These are phyloP conservation scores for Phytomonas francai DNA, from an alignment of 208 protist genomes.

Conservation along the genomic window DNA sequence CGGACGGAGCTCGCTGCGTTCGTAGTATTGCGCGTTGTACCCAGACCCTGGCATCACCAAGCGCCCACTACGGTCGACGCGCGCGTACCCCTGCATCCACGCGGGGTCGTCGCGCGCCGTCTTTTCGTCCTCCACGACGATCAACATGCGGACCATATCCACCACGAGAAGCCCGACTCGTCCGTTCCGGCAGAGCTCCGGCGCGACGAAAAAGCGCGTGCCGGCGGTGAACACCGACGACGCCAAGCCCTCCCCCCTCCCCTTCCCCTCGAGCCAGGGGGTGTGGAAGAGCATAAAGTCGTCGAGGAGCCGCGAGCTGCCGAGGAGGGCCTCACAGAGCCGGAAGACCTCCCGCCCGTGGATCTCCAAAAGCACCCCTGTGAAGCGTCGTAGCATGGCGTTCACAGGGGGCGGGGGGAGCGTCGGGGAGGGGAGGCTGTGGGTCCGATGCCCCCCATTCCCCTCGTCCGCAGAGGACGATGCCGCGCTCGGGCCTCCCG, in stretches of 20 bases:
- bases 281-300: slow-evolving; percentile 49
- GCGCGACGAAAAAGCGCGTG: slow-evolving; percentile 64
- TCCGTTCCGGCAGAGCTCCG: slow-evolving; percentile 47
- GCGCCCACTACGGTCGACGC: slow-evolving; percentile 19
- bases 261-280: slow-evolving; percentile 6
- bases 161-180: slow-evolving; percentile 54
- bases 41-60: slow-evolving; percentile 31
- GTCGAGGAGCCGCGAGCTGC: slow-evolving; percentile 37
- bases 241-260: not conserved
- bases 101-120: slow-evolving; percentile 25
- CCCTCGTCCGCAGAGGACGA: too few relatives aligned
- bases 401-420: slow-evolving; percentile 39
- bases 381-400: slow-evolving; percentile 41
- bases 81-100: slow-evolving; percentile 20
- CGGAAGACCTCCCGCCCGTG: slow-evolving; percentile 44
- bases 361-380: slow-evolving; percentile 57
- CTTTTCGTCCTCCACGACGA: slow-evolving; percentile 56
- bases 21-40: slow-evolving; percentile 37
- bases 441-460: not conserved
- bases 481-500: too few relatives aligned
- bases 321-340: slow-evolving; percentile 30
- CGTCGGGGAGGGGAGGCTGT: slow-evolving; percentile 9
- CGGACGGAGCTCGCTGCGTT: slow-evolving; percentile 15
- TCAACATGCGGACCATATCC: slow-evolving; percentile 56
- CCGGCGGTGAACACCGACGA: not conserved